Conservation (phyloP, 1,284 basidiomycete species). For the Sphaerobolus stellatus region DNA sequence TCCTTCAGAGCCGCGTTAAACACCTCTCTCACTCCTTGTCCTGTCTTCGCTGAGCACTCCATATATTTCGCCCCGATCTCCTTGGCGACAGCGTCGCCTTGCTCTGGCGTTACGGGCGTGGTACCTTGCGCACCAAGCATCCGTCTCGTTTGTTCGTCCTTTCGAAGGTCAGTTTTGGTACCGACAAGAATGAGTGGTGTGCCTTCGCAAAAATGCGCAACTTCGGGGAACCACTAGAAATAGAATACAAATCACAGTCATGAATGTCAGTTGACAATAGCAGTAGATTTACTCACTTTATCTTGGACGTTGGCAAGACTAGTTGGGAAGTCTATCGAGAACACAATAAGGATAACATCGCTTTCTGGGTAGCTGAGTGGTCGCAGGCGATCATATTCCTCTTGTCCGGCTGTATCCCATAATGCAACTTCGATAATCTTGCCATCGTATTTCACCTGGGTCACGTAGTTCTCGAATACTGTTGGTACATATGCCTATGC, state of each 20-base stretch:
- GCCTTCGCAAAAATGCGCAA: constrained; percentile 94
- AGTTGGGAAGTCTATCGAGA: constrained; percentile 95
- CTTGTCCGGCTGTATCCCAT: constrained; percentile 98
- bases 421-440: constrained; percentile 92
- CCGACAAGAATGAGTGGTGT: constrained; percentile 92
- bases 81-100: constrained; percentile 77
- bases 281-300: constrained; percentile 53
- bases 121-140: constrained; percentile 93
- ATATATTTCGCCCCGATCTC: constrained; percentile 96
- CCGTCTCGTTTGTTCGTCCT: constrained; percentile 84
- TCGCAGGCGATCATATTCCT: constrained; percentile 94
- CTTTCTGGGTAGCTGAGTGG: constrained; percentile 96
- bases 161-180: constrained; percentile 90
- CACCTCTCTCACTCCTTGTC: constrained; percentile 87
- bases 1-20: constrained; percentile 89
- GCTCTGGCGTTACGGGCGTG: constrained; percentile 76
- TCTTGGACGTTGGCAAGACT: constrained; percentile 94
- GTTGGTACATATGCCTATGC: constrained; percentile 92
- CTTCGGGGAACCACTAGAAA: constrained; percentile 92
- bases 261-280: constrained; percentile 4
- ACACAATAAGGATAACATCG: constrained; percentile 95
- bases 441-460: constrained; percentile 83
- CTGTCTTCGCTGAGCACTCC: constrained; percentile 94
- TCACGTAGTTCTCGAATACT: constrained; percentile 97
- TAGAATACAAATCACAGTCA: constrained; percentile 3